These are phyloP conservation scores for Endotrypanum monterogeii DNA, from an alignment of 208 protist species.

Conservation along the genomic window DNA sequence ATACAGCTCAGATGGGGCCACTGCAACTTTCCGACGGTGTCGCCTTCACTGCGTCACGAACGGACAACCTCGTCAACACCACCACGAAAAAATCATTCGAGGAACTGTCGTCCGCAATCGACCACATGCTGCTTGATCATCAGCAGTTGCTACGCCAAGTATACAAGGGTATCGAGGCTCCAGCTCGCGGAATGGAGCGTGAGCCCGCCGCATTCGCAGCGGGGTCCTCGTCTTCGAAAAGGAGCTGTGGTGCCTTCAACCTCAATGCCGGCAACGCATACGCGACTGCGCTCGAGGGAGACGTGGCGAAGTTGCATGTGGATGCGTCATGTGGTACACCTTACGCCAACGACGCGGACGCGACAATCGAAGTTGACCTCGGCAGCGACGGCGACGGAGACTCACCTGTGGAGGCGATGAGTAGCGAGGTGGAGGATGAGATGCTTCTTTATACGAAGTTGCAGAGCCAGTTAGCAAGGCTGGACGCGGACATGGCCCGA, in stretches of 20 bases:
- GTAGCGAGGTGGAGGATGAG: conserved; percentile 24
- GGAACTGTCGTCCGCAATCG: conserved; percentile 46
- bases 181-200: neutral
- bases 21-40: neutral
- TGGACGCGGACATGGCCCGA: conserved; percentile 49
- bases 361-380: conserved; percentile 12
- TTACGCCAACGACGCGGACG: neutral
- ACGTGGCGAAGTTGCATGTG: neutral
- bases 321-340: neutral
- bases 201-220: neutral
- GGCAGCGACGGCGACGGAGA: neutral
- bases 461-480: conserved; percentile 42
- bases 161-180: conserved; percentile 29
- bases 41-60: neutral
- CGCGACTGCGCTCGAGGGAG: neutral
- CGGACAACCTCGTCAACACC: neutral
- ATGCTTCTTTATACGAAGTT: conserved; percentile 62
- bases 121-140: conserved; percentile 81
- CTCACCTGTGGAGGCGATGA: neutral
- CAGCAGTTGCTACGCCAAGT: conserved; percentile 61
- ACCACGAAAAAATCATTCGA: conserved; percentile 28
- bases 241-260: no score
- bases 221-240: neutral
- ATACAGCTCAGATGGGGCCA: neutral
- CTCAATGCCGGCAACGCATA: neutral